These are phyloP conservation scores for Vitis rupestris DNA, from an alignment of 164 flowering plant genomes.

Conservation along the genomic window DNA sequence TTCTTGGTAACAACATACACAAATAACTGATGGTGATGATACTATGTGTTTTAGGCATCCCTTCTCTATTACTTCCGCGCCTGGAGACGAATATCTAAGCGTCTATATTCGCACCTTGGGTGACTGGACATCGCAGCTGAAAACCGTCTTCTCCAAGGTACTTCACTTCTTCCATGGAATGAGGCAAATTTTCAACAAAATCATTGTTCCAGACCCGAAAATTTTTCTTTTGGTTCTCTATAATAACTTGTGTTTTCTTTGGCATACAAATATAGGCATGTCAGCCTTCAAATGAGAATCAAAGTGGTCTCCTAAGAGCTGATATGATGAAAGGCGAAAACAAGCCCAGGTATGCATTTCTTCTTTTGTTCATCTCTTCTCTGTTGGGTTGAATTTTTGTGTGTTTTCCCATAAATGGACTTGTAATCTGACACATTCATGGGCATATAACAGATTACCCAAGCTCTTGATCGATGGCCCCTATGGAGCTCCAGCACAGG, in stretches of 20 bases:
- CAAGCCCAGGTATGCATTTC: conserved; percentile 17
- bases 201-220: no score
- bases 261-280: conserved; percentile 38
- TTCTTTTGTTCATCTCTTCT: not conserved
- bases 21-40: not conserved
- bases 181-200: no score
- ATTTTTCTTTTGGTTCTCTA: no score
- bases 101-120: conserved; percentile 63
- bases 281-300: conserved; percentile 42
- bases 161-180: no score
- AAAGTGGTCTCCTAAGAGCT: conserved; percentile 66
- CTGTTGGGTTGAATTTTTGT: no score
- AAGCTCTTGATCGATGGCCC: conserved; percentile 59
- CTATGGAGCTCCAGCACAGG: conserved; percentile 76
- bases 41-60: conserved; percentile 49
- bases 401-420: no score
- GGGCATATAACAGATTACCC: conserved; percentile 36
- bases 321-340: conserved; percentile 31
- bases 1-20: no score
- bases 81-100: conserved; percentile 65
- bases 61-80: conserved; percentile 76
- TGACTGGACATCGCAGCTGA: conserved; percentile 70
- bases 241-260: not conserved
- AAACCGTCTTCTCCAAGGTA: conserved; percentile 53
- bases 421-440: no score